These are phyloP conservation scores for Penicillium griseofulvum DNA, from an alignment of 2,329 filamentous ascomycete genomes.

Conservation along the genomic window DNA sequence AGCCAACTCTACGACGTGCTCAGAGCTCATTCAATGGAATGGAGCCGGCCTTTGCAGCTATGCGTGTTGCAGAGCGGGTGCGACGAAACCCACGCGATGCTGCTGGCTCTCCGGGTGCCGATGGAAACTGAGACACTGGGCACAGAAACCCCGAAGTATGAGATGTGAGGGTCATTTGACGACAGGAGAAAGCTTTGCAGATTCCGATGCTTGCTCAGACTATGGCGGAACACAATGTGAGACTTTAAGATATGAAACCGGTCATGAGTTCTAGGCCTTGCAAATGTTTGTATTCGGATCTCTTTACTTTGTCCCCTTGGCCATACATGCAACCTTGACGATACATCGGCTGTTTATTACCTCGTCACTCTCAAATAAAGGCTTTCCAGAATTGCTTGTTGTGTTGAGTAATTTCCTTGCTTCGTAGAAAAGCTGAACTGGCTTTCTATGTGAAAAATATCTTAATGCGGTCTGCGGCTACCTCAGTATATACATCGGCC, in stretches of 20 bases:
- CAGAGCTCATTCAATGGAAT: slow-evolving; percentile 8
- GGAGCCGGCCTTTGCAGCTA: not conserved
- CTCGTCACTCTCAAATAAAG: not conserved
- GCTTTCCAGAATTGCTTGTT: not conserved
- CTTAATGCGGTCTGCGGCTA: no score
- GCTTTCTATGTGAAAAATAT: not conserved
- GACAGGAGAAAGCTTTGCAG: not conserved
- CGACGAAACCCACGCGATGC: not conserved
- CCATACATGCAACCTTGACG: not conserved
- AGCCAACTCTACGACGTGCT: slow-evolving; percentile 1
- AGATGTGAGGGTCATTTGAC: not conserved
- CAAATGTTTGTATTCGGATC: not conserved
- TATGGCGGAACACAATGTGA: not conserved
- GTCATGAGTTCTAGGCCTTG: not conserved
- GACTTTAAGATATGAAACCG: not conserved
- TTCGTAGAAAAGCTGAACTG: not conserved
- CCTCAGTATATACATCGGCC: not conserved
- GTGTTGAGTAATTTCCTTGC: no score
- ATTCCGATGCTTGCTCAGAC: not conserved
- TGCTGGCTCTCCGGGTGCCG: not conserved
- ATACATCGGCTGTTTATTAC: not conserved
- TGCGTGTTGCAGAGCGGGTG: not conserved
- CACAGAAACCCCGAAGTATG: not conserved
- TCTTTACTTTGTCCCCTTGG: not conserved
- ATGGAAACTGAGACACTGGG: not conserved